Percentiles rank a stretch among this genome's conserved stretches.
These are phyloP conservation scores for Exophiala alcalophila DNA, from an alignment of 2,329 filamentous ascomycete genomes.

Conservation along the genomic window DNA sequence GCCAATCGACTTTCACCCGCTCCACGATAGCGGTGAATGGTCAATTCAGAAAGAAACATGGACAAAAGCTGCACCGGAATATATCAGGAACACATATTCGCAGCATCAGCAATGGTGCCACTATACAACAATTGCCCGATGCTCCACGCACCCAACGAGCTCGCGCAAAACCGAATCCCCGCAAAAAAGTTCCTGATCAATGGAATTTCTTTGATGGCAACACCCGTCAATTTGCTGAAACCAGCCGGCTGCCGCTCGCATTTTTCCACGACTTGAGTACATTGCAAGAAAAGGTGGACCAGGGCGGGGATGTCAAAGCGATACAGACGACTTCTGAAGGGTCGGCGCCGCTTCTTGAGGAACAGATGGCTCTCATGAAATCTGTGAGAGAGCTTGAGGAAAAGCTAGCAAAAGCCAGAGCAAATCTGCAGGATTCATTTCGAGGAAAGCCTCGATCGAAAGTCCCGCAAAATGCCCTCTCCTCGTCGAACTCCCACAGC, in stretches of 20 bases:
- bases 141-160: too few species aligned
- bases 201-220: constrained; percentile 25
- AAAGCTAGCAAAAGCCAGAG: constrained; percentile 27
- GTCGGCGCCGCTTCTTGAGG: constrained; percentile 10
- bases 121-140: too few species aligned
- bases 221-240: constrained; percentile 23
- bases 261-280: constrained; percentile 27
- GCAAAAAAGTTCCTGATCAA: neutral
- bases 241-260: constrained; percentile 22
- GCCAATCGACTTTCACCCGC: neutral
- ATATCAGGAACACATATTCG: constrained; percentile 5
- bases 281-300: constrained; percentile 26
- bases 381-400: constrained; percentile 30
- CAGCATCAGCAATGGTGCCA: constrained; percentile 1
- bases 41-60: neutral
- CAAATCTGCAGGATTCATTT: constrained; percentile 18
- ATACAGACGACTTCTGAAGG: constrained; percentile 40
- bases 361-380: constrained; percentile 26
- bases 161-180: too few species aligned
- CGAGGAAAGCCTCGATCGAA: neutral
- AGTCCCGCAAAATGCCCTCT: neutral
- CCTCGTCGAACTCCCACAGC: neutral
- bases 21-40: neutral
- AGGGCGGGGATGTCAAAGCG: constrained; percentile 18
- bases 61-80: neutral